Percentiles rank a stretch among this genome's conserved stretches.
Evolutionary conservation across 2,329 filamentous ascomycete genomes (phyloP).

Genomic region (Capronia americana): DNA sequence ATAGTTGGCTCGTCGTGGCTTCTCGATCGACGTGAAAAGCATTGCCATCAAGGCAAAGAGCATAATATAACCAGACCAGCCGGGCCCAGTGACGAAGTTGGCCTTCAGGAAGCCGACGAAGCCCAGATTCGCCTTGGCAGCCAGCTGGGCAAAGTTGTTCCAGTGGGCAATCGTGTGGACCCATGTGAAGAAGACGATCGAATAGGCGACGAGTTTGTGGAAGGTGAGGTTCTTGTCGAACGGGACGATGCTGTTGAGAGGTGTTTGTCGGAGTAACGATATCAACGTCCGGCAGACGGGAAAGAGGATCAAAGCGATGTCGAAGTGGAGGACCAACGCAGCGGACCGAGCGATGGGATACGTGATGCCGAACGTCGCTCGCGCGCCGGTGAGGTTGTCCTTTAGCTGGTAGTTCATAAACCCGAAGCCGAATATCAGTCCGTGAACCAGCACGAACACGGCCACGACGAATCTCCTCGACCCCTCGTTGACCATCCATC

Average conservation of each 20-base stretch:
- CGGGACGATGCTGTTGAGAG: conserved; percentile 83
- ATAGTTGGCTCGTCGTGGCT: conserved; percentile 79
- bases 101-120: conserved; percentile 78
- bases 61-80: conserved; percentile 89
- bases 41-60: conserved; percentile 78
- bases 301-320: conserved; percentile 74
- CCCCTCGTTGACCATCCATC: conserved; percentile 90
- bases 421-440: conserved; percentile 78
- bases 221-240: conserved; percentile 68
- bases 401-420: conserved; percentile 82
- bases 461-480: conserved; percentile 82
- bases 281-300: conserved; percentile 83
- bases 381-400: conserved; percentile 70
- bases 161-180: conserved; percentile 85
- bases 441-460: conserved; percentile 74
- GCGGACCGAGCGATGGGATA: conserved; percentile 78
- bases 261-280: conserved; percentile 78
- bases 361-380: conserved; percentile 74
- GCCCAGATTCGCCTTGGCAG: conserved; percentile 75
- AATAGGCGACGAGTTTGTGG: conserved; percentile 84
- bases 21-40: conserved; percentile 77
- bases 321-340: conserved; percentile 79
- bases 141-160: conserved; percentile 82
- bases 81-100: conserved; percentile 79
- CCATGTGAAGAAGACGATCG: conserved; percentile 87